These are phyloP conservation scores for Chalciporus piperatus DNA, from an alignment of 768 basidiomycete species.

Conservation along the genomic window DNA sequence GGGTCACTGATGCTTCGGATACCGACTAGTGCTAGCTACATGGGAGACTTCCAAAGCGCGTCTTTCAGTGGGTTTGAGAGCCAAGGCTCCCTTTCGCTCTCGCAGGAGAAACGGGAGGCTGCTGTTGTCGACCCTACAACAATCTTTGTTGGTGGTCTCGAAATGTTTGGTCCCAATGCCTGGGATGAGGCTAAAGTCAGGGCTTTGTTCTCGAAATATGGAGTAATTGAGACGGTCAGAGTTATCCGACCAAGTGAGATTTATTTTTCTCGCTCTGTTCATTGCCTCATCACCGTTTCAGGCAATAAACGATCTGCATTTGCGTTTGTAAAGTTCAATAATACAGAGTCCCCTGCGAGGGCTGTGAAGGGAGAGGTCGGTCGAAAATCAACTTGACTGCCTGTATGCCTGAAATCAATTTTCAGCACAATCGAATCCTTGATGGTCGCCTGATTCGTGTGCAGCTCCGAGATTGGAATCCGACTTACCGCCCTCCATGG, in stretches of 20 bases:
- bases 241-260: constrained; percentile 62
- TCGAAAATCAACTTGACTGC: background rate
- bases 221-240: constrained; percentile 61
- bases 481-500: constrained; percentile 43
- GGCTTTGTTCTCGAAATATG: constrained; percentile 60
- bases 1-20: constrained; percentile 49
- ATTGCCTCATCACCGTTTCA: constrained; percentile 24
- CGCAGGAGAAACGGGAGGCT: constrained; percentile 27
- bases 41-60: constrained; percentile 33
- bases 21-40: constrained; percentile 40
- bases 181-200: constrained; percentile 70
- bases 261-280: background rate
- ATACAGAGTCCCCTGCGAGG: constrained; percentile 58
- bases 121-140: constrained; percentile 61
- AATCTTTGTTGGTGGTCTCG: constrained; percentile 76
- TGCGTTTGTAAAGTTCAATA: constrained; percentile 73
- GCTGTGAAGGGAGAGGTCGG: constrained; percentile 65
- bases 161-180: constrained; percentile 55
- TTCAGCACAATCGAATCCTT: constrained; percentile 69
- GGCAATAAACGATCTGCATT: constrained; percentile 68
- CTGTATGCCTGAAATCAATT: constrained; percentile 4
- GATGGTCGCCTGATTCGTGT: constrained; percentile 74
- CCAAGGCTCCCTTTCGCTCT: constrained; percentile 19
- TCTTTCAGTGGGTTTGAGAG: constrained; percentile 23
- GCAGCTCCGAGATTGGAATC: constrained; percentile 68